phyloP scores from a whole-genome alignment of 192 early-diverging fungal genomes.

The Cetraspora pellucida region DNA sequence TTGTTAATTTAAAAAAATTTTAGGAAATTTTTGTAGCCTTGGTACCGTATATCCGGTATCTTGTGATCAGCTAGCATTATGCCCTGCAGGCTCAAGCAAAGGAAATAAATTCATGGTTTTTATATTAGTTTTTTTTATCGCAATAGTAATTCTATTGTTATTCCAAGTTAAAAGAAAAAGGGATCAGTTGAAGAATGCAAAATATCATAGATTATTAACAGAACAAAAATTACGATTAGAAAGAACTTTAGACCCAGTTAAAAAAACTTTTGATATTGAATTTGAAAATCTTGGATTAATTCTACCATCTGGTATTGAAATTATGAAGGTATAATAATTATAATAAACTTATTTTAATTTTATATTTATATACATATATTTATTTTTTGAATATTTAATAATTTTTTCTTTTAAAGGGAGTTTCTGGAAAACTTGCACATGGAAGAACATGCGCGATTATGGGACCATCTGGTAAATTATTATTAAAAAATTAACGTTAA shows the following conservation, averaged over 20 bases:
- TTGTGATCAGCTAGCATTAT: constrained; percentile 38
- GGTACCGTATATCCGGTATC: constrained; percentile 26
- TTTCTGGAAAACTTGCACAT: constrained; percentile 57
- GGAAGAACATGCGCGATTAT: constrained; percentile 64
- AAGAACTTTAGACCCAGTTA: constrained; percentile 40
- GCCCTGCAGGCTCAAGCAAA: constrained; percentile 39
- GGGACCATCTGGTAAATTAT: constrained; percentile 46
- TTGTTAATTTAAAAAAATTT: neutral
- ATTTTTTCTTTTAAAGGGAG: constrained; percentile 38
- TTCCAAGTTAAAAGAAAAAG: constrained; percentile 39
- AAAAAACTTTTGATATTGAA: constrained; percentile 58
- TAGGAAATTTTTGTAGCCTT: neutral
- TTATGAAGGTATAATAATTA: constrained; percentile 48
- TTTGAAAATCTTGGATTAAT: constrained; percentile 46
- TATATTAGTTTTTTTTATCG: constrained; percentile 33
- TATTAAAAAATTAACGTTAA: neutral
- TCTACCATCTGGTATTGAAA: constrained; percentile 49
- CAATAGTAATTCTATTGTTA: constrained; percentile 37
- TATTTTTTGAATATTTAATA: neutral
- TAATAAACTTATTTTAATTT: neutral
- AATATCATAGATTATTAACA: constrained; percentile 32
- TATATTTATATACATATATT: neutral
- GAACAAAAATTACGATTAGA: constrained; percentile 10
- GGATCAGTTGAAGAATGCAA: constrained; percentile 29
- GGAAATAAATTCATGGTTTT: constrained; percentile 41